Evolutionary conservation across 2,329 filamentous ascomycete genomes (phyloP).

Genomic region (Penicillium olsonii): DNA sequence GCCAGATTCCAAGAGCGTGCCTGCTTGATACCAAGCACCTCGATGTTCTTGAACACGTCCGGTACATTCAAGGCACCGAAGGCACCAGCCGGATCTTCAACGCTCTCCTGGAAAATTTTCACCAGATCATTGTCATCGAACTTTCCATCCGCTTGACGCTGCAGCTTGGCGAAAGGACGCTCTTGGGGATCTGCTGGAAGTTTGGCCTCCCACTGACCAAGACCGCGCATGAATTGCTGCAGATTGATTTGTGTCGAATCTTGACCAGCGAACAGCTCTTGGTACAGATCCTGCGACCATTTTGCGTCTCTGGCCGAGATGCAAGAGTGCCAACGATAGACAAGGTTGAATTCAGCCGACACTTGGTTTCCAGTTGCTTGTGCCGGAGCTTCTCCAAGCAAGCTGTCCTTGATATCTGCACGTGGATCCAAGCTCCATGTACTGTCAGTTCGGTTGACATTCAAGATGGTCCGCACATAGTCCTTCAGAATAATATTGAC

Average conservation of each 20-base stretch:
- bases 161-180: conserved; percentile 53
- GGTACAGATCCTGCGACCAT: conserved; percentile 61
- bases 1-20: conserved; percentile 63
- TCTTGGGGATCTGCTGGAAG: conserved; percentile 48
- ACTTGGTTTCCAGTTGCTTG: conserved; percentile 67
- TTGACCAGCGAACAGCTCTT: conserved; percentile 47
- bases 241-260: conserved; percentile 38
- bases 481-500: conserved; percentile 59
- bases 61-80: conserved; percentile 64
- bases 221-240: conserved; percentile 41
- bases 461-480: conserved; percentile 63
- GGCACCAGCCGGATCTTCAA: conserved; percentile 61
- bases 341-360: conserved; percentile 67
- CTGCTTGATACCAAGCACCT: conserved; percentile 64
- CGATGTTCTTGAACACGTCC: conserved; percentile 60
- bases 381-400: conserved; percentile 48
- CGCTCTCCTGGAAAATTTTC: conserved; percentile 56
- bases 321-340: conserved; percentile 67
- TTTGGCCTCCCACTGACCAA: conserved; percentile 44
- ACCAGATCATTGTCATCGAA: conserved; percentile 62
- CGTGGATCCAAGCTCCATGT: conserved; percentile 66
- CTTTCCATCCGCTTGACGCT: conserved; percentile 52
- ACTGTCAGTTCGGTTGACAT: conserved; percentile 60
- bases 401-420: conserved; percentile 55
- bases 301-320: conserved; percentile 62